These are phyloP conservation scores for Gossypium turneri DNA, from an alignment of 345 rosid species.

Conservation along the genomic window DNA sequence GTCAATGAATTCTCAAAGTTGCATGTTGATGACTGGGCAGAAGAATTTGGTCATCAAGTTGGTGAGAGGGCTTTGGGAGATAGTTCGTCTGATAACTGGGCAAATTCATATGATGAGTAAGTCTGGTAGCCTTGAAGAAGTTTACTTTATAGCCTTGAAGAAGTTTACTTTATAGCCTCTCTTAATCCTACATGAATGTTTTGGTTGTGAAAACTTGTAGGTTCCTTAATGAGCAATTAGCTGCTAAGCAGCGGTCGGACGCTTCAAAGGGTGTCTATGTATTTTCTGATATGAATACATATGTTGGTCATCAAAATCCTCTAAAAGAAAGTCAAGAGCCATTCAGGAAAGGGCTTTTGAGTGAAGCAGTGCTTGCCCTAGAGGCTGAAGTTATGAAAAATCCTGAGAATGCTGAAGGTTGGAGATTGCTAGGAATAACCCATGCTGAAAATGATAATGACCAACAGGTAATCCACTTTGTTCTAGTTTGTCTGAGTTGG, in stretches of 20 bases:
- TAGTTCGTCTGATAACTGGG: constrained; percentile 73
- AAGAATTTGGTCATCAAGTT: constrained; percentile 71
- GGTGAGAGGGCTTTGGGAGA: constrained; percentile 66
- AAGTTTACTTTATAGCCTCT: neutral
- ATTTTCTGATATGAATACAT: constrained; percentile 97
- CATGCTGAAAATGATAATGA: constrained; percentile 99
- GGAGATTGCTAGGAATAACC: constrained; percentile 98
- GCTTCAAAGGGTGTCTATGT: constrained; percentile 83
- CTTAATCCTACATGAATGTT: neutral
- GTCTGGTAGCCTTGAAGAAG: constrained; percentile 26
- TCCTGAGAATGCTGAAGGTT: constrained; percentile 96
- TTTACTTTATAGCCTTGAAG: neutral
- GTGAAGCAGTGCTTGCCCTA: constrained; percentile 98
- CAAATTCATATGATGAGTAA: constrained; percentile 91
- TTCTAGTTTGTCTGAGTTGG: neutral
- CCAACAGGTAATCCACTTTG: constrained; percentile 66
- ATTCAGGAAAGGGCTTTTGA: constrained; percentile 95
- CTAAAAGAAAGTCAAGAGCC: constrained; percentile 91
- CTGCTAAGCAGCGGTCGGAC: constrained; percentile 51
- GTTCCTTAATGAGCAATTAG: constrained; percentile 65
- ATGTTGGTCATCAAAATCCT: constrained; percentile 95
- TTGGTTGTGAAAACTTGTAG: constrained; percentile 30
- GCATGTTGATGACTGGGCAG: constrained; percentile 86
- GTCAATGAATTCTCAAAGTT: constrained; percentile 89
- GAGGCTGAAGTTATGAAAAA: constrained; percentile 99